phyloP scores from a whole-genome alignment of 805 yeast species.

The Danielia reshetovae region DNA sequence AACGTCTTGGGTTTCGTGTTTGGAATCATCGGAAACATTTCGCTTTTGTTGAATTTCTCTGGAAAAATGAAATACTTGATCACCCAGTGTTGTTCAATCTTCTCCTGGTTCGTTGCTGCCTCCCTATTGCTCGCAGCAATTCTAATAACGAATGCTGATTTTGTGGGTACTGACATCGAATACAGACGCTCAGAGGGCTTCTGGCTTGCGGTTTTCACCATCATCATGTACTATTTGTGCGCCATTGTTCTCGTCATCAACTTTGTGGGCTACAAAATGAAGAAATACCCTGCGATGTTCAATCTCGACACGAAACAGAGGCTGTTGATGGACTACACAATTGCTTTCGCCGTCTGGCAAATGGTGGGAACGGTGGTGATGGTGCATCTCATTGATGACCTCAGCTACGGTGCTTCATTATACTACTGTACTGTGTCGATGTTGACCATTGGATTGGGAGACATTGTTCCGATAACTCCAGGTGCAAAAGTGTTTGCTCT shows the following conservation, averaged over 20 bases:
- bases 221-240: constrained; percentile 57
- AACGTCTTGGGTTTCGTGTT: constrained; percentile 61
- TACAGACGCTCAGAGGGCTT: constrained; percentile 55
- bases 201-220: constrained; percentile 73
- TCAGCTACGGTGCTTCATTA: constrained; percentile 57
- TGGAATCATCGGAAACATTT: constrained; percentile 65
- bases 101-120: constrained; percentile 63
- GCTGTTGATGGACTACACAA: constrained; percentile 66
- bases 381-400: constrained; percentile 38
- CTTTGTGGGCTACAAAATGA: constrained; percentile 53
- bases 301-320: constrained; percentile 66
- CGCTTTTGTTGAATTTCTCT: constrained; percentile 68
- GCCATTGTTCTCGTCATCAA: constrained; percentile 51
- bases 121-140: constrained; percentile 49
- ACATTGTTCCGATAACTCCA: constrained; percentile 50
- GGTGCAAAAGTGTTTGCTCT: constrained; percentile 58
- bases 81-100: constrained; percentile 59
- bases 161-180: constrained; percentile 11
- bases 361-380: constrained; percentile 54
- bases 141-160: constrained; percentile 28
- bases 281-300: constrained; percentile 67
- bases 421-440: constrained; percentile 72
- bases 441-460: constrained; percentile 81
- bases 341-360: constrained; percentile 65
- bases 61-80: constrained; percentile 52